phyloP scores from a whole-genome alignment of 257 asterid genomes.

The Misopates orontium region DNA sequence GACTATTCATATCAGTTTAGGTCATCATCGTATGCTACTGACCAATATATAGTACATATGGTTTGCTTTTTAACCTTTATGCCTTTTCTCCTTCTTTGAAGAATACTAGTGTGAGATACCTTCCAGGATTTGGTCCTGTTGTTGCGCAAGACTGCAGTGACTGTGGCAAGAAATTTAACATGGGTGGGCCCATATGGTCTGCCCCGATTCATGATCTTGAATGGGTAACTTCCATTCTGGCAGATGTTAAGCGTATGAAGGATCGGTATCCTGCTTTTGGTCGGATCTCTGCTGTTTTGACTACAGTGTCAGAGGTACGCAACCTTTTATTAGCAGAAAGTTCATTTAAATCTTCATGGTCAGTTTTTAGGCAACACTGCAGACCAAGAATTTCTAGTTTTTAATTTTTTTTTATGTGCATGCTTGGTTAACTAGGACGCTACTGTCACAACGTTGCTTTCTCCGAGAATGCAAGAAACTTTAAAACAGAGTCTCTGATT shows the following conservation, averaged over 20 bases:
- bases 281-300: constrained; percentile 80
- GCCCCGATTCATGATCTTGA: constrained; percentile 96
- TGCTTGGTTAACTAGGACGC: background rate
- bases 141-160: constrained; percentile 87
- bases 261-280: constrained; percentile 81
- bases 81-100: constrained; percentile 14
- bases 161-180: constrained; percentile 90
- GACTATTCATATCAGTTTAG: background rate
- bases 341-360: background rate
- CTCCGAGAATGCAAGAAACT: background rate
- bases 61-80: background rate
- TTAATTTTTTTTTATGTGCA: background rate
- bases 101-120: constrained; percentile 78
- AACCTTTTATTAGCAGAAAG: constrained; percentile 15
- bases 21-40: constrained; percentile 1
- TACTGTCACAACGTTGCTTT: background rate
- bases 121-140: constrained; percentile 94
- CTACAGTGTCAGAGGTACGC: constrained; percentile 88
- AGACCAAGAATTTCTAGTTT: background rate
- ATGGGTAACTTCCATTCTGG: constrained; percentile 80
- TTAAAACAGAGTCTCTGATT: background rate
- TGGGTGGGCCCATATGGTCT: constrained; percentile 99
- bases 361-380: background rate
- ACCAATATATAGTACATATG: constrained; percentile 1
- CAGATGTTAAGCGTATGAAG: constrained; percentile 66